Conservation (phyloP, 140 eudicot genomes). For the Stevia rebaudiana region DNA sequence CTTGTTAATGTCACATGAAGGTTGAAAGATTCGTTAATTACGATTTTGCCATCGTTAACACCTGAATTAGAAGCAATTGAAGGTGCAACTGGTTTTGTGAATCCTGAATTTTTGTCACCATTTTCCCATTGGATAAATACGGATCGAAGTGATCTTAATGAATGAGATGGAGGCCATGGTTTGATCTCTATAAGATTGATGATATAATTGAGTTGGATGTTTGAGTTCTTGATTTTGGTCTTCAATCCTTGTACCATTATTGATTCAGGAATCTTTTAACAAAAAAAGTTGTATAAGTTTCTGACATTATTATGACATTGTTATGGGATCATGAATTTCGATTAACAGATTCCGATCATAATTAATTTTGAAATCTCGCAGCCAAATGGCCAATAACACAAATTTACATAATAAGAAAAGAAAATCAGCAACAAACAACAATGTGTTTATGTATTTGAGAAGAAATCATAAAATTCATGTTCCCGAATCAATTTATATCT, state of each 20-base stretch:
- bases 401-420: neutral
- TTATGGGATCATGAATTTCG: neutral
- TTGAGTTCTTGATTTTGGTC: constrained; percentile 39
- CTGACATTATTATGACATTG: neutral
- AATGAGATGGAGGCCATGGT: constrained; percentile 97
- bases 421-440: constrained; percentile 1
- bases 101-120: constrained; percentile 57
- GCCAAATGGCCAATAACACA: neutral
- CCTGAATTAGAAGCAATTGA: constrained; percentile 44
- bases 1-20: constrained; percentile 53
- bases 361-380: neutral
- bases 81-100: constrained; percentile 64
- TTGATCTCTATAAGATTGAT: constrained; percentile 69
- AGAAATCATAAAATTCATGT: neutral
- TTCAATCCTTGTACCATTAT: constrained; percentile 57
- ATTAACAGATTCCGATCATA: neutral
- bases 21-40: constrained; percentile 63
- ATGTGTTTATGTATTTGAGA: neutral
- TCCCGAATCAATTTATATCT: neutral
- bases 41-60: constrained; percentile 69
- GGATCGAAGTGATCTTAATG: constrained; percentile 58
- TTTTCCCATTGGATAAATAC: constrained; percentile 76
- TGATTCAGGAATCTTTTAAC: neutral
- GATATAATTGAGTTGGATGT: constrained; percentile 50
- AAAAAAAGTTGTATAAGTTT: neutral